Evolutionary conservation across 345 rosid genomes (phyloP).

Genomic region (Eucalyptus regnans): DNA sequence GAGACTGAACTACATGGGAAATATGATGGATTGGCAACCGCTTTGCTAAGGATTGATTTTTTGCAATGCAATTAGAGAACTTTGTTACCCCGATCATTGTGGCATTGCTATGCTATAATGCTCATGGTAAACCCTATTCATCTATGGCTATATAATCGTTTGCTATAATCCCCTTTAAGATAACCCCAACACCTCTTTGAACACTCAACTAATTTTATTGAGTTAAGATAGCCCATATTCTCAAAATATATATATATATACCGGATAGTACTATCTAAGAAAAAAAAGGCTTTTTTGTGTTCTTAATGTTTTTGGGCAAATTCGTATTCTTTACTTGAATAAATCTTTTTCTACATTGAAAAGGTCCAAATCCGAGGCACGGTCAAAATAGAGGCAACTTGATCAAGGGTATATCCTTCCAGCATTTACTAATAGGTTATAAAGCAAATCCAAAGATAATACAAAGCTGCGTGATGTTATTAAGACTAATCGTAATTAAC

Average conservation of each 20-base stretch:
- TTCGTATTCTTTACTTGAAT: neutral
- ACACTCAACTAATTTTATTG: too few relatives aligned
- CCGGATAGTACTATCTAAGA: neutral
- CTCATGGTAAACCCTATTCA: neutral
- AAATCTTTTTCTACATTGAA: neutral
- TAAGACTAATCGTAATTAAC: neutral
- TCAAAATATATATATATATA: neutral
- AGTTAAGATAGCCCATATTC: neutral
- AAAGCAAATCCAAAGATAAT: neutral
- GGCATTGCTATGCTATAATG: neutral
- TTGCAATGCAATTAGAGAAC: neutral
- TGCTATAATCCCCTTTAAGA: neutral
- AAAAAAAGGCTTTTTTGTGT: neutral
- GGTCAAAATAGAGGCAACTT: neutral
- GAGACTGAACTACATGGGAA: neutral
- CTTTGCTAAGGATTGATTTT: neutral
- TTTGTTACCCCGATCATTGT: neutral
- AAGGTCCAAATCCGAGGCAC: neutral
- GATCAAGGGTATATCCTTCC: neutral
- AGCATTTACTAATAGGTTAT: neutral
- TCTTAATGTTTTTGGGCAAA: neutral
- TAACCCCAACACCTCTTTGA: neutral
- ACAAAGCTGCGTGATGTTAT: neutral
- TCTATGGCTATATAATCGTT: neutral
- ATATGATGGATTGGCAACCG: neutral